Base-by-base conservation (phyloP, 768 basidiomycete species). In the Hygrocybe punicea region DNA sequence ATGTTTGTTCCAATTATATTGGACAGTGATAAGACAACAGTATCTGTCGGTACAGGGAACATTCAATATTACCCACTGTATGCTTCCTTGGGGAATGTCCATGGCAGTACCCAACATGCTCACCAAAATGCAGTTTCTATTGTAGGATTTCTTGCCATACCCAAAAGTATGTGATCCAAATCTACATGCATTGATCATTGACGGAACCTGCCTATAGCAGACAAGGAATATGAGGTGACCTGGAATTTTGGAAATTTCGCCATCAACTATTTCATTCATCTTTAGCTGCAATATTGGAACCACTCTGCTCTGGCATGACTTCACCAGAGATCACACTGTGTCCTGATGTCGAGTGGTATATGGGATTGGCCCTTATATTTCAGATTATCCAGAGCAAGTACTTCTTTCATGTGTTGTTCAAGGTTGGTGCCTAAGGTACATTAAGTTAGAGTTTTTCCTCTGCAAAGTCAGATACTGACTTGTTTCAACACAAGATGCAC, bases 11-110 rank as follows among this genome's bases (percentile, higher is more conserved):
- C 70, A 0, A 58, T 76, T 21, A 56, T 77, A 10, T 56, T 61
- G 1, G 74, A 75, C 1, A 75, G 72, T 51, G 72, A 80, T 55
- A 78, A 78, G 55, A 78, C 75, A 0, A 78, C 74, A 0, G 74
- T 78, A 0, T 78, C 73, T 0, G 71, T 73, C 10, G 70, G 67
- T 0, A 78, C 75, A 0, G 73, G 75, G 1, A 69, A 76, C 45
- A 65, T 72, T 25, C 71, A 75, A 36, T 76, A 71, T 47, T 68
- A 76, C 51, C 75, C 72, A 1, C 53, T 74, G 0, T 76, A 76
- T 54, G 24, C 61, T 0, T 72, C 72, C 5, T 34, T 60, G 0
- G 71, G 75, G 0, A 69, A 62, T 19, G 35, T 75, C 5, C 46
- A 60, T 1, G 73, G 73, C 51, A 58, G 51, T 16, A 66, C 64